Evolutionary conservation across 2,329 filamentous ascomycete genomes (phyloP), one percentile per base, ranked within the genome.

Genomic region (Zelopaecilomyces penicillatus): DNA sequence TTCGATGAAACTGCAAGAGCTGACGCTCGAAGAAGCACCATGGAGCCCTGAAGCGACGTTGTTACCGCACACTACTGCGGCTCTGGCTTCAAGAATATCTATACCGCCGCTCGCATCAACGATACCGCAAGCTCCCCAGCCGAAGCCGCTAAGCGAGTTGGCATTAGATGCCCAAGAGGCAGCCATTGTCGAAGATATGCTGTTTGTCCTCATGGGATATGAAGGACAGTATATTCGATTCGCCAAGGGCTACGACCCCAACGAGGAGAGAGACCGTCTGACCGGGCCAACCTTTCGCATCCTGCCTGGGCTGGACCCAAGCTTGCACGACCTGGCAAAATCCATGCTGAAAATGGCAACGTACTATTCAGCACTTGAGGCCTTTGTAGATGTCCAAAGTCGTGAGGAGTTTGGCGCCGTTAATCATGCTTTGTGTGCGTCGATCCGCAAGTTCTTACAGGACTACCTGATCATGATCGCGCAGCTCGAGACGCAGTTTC

Each of bases 171-270:
- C 78, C 3, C 93, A 98, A 63, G 93, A 98, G 66, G 79, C 82
- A 27, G 85, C 81, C 6, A 84, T 98, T 39, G 73, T 97, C 37
- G 90, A 96, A 54, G 93, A 98, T 56, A 67, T 98, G 11, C 67
- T 97, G 32, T 96, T 91, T 60, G 89, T 95, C 5, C 94, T 97
- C 56, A 96, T 98, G 90, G 93, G 93, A 27, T 95, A 89, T 52
- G 93, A 98, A 65, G 93, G 93, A n/a, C 89, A 95, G 63, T 97
- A 97, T 61, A 86, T 98, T 50, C 85, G 87, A 44, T 97, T 88
- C 60, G 78, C 77, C 47, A 85, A 87, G 53, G 77, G 78, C 6
- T 97, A 95, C 62, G 83, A 95, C 54, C 88, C 90, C 0, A 70
- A 76, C 3, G 81, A 87, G 42, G 93, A 98, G 67, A 87, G 91